Evolutionary conservation across 2,329 filamentous ascomycete genomes (phyloP).

Genomic region (Cadophora malorum): DNA sequence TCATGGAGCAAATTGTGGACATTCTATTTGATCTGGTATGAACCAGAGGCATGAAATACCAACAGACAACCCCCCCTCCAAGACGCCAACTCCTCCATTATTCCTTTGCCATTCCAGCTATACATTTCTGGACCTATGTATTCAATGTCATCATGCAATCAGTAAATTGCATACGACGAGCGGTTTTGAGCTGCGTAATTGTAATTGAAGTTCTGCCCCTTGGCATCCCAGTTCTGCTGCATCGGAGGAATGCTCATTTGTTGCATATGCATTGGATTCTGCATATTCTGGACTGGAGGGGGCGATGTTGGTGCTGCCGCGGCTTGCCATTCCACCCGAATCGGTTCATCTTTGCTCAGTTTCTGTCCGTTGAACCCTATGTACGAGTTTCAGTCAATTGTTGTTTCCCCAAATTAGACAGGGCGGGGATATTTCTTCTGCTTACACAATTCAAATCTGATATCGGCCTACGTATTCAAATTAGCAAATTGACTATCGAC

Average conservation of each 20-base stretch:
- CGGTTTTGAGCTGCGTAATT: not conserved
- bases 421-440: not conserved
- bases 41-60: not conserved
- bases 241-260: not conserved
- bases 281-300: not conserved
- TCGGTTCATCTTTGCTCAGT: conserved; percentile 26
- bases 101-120: not conserved
- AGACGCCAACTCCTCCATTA: not conserved
- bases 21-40: not conserved
- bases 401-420: not conserved
- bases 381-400: not conserved
- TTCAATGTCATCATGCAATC: not conserved
- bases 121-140: no score
- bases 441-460: conserved; percentile 3
- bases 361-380: conserved; percentile 25
- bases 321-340: conserved; percentile 27
- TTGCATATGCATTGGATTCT: conserved; percentile 3
- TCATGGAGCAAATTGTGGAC: no score
- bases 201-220: not conserved
- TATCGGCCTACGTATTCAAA: not conserved
- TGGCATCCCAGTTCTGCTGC: not conserved
- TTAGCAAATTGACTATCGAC: not conserved
- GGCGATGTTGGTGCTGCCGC: conserved; percentile 44
- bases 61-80: not conserved
- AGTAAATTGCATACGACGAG: not conserved